Base-by-base conservation (phyloP, 805 yeast species). In the Nadsonia fulvescens region DNA sequence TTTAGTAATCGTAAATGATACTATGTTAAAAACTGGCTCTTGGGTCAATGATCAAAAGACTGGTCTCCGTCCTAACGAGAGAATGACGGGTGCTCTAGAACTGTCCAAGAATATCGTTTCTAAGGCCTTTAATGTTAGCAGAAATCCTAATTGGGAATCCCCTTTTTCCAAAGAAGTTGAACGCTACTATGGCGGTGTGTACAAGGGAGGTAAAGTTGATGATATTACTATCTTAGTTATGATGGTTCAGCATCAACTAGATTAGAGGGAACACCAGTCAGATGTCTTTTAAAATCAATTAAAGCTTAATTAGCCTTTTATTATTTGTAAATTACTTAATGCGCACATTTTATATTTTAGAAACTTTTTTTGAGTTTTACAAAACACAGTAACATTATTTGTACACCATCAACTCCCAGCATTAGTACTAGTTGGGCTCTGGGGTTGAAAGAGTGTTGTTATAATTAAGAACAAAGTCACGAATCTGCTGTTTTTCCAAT, bases 171-270 rank as follows among this genome's bases (percentile, higher is more conserved):
- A 74, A 48, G 78, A 73, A 42, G 56, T 76, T 30, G 58, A 72
- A 7, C 57, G 66, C 37, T 45, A 73, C 26, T 66, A 79, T 2
- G 75, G 75, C 3, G 74, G 70, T 41, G 55, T 59, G 22, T 76
- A 77, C 43, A 57, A 68, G 32, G 96, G 98, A 17, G 98, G 98
- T 8, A 86, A 86, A 53, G 91, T 82, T 23, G 98, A 86, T 51
- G 98, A 86, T 49, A 75, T 89, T 19, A 81, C 96, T 1, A 66
- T 75, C 10, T 74, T 83, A 2, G 60, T 78, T 41, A 70, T 81
- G 22, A 63, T 66, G 41, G 81, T 77, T 16, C 33, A 37, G 15
- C 24, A 24, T 8, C 25, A n/a, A n/a, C n/a, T n/a, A n/a, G n/a
- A n/a, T n/a, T n/a, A n/a, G n/a, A n/a, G n/a, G n/a, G n/a, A n/a